A percentile compares a stretch with the other conserved stretches of the same genome.
These are phyloP conservation scores for Sextonia rubra DNA, from an alignment of 164 flowering plant species.

Conservation along the genomic window DNA sequence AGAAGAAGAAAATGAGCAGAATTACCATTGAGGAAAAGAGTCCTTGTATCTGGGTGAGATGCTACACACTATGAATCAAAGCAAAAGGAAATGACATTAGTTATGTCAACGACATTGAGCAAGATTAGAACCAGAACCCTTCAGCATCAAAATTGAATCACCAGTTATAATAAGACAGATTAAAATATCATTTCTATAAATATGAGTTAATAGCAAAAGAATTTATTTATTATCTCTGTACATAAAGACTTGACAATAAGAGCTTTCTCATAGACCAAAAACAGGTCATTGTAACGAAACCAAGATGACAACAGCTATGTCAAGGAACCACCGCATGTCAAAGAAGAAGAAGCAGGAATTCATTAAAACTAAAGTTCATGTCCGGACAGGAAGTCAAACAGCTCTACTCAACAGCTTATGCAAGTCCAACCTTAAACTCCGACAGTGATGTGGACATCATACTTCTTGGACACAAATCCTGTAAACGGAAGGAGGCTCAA, in stretches of 20 bases:
- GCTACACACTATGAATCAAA: constrained; percentile 60
- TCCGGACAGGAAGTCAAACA: too few relatives aligned
- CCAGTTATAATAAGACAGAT: background rate
- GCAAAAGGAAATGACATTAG: constrained; percentile 3
- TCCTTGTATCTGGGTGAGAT: constrained; percentile 74
- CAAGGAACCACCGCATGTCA: too few relatives aligned
- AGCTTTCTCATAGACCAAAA: too few relatives aligned
- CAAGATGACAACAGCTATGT: too few relatives aligned
- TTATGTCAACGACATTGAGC: background rate
- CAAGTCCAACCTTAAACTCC: too few relatives aligned
- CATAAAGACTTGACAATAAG: background rate
- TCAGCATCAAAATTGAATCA: background rate
- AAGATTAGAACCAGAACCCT: background rate
- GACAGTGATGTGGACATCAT: too few relatives aligned
- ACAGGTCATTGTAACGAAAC: too few relatives aligned
- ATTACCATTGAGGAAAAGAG: constrained; percentile 76
- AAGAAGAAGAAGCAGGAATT: too few relatives aligned
- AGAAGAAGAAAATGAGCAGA: background rate
- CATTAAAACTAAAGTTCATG: too few relatives aligned
- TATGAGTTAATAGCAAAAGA: background rate
- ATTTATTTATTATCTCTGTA: background rate
- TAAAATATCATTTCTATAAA: background rate
- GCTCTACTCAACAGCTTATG: too few relatives aligned
- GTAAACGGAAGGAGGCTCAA: too few relatives aligned
- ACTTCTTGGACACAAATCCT: too few relatives aligned